Conservation (phyloP, 352 stramenopile genomes). For the Pythium scleroteichum region DNA sequence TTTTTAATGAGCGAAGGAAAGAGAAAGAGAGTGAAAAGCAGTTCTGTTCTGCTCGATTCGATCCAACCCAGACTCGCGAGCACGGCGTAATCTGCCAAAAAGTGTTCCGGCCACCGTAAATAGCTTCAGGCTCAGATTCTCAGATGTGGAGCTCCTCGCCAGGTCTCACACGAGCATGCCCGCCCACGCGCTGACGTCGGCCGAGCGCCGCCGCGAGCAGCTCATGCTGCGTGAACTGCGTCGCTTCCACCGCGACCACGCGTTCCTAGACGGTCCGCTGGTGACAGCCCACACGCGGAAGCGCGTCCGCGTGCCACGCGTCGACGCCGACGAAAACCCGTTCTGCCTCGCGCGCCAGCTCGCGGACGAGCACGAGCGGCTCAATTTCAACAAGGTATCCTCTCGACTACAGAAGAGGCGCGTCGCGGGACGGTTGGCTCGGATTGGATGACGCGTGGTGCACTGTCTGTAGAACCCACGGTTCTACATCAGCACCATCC, state of each 20-base stretch:
- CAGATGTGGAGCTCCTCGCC: no score
- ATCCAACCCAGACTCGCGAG: no score
- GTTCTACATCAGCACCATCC: conserved; percentile 63
- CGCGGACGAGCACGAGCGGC: conserved; percentile 68
- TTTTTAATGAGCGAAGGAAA: no score
- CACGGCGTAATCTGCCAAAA: no score
- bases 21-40: no score
- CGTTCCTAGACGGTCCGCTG: conserved; percentile 34
- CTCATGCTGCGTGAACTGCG: conserved; percentile 75
- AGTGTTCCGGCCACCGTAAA: no score
- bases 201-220: conserved; percentile 45
- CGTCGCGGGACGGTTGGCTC: not conserved
- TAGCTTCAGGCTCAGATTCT: no score
- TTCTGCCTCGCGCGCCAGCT: conserved; percentile 76
- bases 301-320: conserved; percentile 51
- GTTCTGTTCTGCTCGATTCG: no score
- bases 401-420: not conserved
- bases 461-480: conserved; percentile 53
- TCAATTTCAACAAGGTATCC: conserved; percentile 83
- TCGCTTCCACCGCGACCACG: conserved; percentile 60
- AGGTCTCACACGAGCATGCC: conserved; percentile 4
- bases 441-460: not conserved
- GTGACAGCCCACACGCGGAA: conserved; percentile 65
- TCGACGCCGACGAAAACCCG: conserved; percentile 65
- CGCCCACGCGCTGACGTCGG: conserved; percentile 7